These are phyloP conservation scores for Furcasterigmium furcatum DNA, from an alignment of 2,329 filamentous ascomycete genomes.

Conservation along the genomic window DNA sequence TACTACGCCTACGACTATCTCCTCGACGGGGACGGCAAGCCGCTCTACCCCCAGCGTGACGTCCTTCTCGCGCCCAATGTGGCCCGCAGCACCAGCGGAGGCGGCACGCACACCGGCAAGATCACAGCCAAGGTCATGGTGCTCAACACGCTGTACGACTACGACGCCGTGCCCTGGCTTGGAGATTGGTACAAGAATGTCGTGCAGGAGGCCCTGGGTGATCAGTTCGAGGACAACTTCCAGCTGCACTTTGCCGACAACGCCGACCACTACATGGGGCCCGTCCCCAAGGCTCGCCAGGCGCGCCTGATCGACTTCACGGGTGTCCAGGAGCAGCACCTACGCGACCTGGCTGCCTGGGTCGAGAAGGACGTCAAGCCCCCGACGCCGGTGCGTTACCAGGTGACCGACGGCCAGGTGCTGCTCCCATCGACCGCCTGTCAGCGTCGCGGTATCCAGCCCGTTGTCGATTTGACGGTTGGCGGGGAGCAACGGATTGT, in stretches of 20 bases:
- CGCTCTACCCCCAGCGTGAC: slow-evolving; percentile 10
- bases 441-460: slow-evolving; percentile 15
- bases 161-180: slow-evolving; percentile 18
- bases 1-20: slow-evolving; percentile 9
- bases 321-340: slow-evolving; percentile 11
- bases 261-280: slow-evolving; percentile 11
- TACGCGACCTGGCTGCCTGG: slow-evolving; percentile 16
- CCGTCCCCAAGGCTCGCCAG: not conserved
- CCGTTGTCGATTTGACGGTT: slow-evolving; percentile 4
- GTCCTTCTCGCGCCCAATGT: not conserved
- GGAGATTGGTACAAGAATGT: slow-evolving; percentile 18
- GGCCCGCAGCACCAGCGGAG: slow-evolving; percentile 1
- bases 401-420: slow-evolving; percentile 9
- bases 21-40: slow-evolving; percentile 2
- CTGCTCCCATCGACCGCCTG: slow-evolving; percentile 1
- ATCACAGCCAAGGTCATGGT: slow-evolving; percentile 15
- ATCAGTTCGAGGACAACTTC: slow-evolving; percentile 13
- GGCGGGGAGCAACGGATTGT: not conserved
- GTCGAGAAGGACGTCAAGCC: slow-evolving; percentile 10
- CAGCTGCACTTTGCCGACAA: slow-evolving; percentile 16
- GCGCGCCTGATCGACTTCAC: slow-evolving; percentile 7
- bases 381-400: slow-evolving; percentile 5
- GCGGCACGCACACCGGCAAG: slow-evolving; percentile 6
- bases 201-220: too few relatives aligned
- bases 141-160: slow-evolving; percentile 14